A percentile compares a stretch with the other conserved stretches of the same genome.
Conservation (phyloP, 176 grass and related monocot genomes). For the Thinopyrum elongatum region DNA sequence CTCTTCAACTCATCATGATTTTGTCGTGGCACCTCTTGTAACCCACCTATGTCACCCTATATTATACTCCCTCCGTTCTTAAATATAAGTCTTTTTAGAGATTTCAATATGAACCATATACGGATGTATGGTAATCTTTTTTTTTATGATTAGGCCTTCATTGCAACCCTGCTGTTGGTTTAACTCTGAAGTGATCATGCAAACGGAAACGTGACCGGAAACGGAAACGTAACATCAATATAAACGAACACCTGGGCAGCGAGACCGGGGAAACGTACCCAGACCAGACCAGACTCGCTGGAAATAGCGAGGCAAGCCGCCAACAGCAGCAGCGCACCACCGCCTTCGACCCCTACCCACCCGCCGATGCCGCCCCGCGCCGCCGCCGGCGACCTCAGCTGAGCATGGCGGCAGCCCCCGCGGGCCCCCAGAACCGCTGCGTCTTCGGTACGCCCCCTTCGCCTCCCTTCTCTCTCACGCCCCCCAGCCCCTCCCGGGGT, state of each 20-base stretch:
- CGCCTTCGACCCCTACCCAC: neutral
- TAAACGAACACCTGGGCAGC: neutral
- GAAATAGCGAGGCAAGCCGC: neutral
- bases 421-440: slow-evolving; percentile 72
- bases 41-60: too few species aligned
- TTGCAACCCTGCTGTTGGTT: too few species aligned
- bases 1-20: too few species aligned
- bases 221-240: neutral
- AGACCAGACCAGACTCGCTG: neutral
- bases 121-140: too few species aligned
- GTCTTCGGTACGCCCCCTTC: slow-evolving; percentile 69
- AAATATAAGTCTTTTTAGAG: too few species aligned
- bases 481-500: neutral
- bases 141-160: too few species aligned
- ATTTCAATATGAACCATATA: too few species aligned
- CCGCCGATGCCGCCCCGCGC: slow-evolving; percentile 27
- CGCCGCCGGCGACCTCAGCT: slow-evolving; percentile 21
- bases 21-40: too few species aligned
- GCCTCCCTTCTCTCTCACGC: neutral
- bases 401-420: slow-evolving; percentile 53
- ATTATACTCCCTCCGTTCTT: too few species aligned
- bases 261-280: neutral
- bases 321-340: neutral
- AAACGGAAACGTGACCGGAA: too few species aligned
- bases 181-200: too few species aligned